Evolutionary conservation across 2,329 filamentous ascomycete genomes (phyloP), one percentile per base, ranked within the genome.

Genomic region (Endothia cerciana): DNA sequence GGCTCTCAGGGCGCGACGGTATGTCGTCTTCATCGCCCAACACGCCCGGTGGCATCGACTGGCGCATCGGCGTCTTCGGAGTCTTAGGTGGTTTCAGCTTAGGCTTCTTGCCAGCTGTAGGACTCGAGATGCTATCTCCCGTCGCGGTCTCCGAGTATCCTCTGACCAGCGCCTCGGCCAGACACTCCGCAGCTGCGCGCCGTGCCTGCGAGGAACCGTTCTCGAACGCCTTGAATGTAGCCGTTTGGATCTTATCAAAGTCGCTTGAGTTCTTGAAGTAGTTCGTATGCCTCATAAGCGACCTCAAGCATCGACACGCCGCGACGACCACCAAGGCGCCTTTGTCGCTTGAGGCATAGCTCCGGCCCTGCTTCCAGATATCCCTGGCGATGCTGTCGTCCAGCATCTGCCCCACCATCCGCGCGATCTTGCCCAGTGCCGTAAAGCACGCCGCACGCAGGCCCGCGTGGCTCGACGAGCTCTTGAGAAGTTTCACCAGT

Each of bases 211-310:
- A 80, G 59, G 89, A 91, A 1, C 88, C 78, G 43, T 90, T 94
- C 71, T 99, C 95, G 67, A 96, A 90, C 0, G 90, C 86, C 77
- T 97, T 98, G 85, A 93, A 95, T 19, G 96, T 81, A 6, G 90
- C 87, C 41, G 86, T 86, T 77, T 94, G 93, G 25, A 98, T 79
- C 75, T 91, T 93, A 71, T 99, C 95, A 73, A 97, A 97, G 74
- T 99, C 95, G 75, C 85, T 89, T 17, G 90, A 88, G 73, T 96
- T 97, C 74, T 93, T 89, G 74, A 98, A 98, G 75, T 92, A 96
- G 0, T 85, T 78, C 0, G 94, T 97, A 68, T 86, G 81, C 65
- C 86, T 89, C 28, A 91, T 80, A 59, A 98, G 80, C 63, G 88
- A 83, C 73, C 91, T 90, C 69, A 99, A 79, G 74, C 92, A 96